Evolutionary conservation across 2,329 filamentous ascomycete genomes (phyloP).

Genomic region (Aspergillus texensis): DNA sequence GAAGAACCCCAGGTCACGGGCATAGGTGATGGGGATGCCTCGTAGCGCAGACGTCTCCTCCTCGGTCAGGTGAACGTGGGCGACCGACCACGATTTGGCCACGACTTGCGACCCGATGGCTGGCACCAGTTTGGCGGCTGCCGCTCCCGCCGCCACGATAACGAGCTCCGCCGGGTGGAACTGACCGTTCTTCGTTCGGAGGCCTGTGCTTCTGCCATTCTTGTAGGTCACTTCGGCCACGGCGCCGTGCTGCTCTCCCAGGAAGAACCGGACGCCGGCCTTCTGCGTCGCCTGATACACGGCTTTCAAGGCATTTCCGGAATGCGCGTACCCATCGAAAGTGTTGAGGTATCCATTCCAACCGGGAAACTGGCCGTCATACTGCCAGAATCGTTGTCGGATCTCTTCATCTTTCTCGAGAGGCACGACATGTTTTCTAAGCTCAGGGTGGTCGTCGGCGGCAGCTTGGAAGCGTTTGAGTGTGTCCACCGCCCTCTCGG

Average conservation of each 20-base stretch:
- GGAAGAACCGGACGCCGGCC: conserved; percentile 47
- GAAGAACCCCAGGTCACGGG: conserved; percentile 65
- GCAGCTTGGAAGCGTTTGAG: conserved; percentile 47
- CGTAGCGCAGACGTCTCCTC: conserved; percentile 57
- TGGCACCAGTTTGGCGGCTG: conserved; percentile 52
- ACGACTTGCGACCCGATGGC: conserved; percentile 54
- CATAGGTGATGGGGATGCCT: conserved; percentile 63
- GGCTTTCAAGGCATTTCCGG: conserved; percentile 54
- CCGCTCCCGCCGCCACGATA: conserved; percentile 58
- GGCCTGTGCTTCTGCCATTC: conserved; percentile 29
- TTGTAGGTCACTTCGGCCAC: conserved; percentile 46
- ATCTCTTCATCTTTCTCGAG: conserved; percentile 46
- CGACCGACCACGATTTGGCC: conserved; percentile 62
- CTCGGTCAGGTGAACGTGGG: conserved; percentile 60
- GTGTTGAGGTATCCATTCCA: conserved; percentile 64
- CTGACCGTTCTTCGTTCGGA: conserved; percentile 44
- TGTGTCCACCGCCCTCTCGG: conserved; percentile 52
- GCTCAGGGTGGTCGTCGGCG: conserved; percentile 35
- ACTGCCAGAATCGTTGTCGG: conserved; percentile 51
- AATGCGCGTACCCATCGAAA: conserved; percentile 61
- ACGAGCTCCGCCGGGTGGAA: conserved; percentile 44
- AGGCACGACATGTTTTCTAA: conserved; percentile 44
- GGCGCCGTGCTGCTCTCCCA: conserved; percentile 46
- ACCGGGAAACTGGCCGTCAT: conserved; percentile 51
- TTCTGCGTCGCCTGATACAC: conserved; percentile 49